Evolutionary conservation across 192 early-diverging fungal species (phyloP).

Genomic region (Coemansia sp.): DNA sequence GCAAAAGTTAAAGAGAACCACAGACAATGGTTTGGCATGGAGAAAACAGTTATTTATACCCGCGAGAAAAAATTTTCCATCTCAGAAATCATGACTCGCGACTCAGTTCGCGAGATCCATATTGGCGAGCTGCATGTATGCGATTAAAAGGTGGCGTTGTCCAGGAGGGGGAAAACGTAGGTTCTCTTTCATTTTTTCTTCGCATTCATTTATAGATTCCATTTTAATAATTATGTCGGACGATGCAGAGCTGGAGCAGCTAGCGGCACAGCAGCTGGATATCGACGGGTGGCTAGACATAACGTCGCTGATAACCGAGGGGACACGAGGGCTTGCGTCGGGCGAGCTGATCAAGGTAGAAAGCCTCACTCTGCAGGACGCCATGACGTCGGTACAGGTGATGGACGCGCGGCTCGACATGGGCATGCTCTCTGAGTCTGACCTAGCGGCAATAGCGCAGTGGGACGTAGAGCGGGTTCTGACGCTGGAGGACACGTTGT

Average conservation of each 20-base stretch:
- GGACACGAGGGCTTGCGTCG: constrained; percentile 6
- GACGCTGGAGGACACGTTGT: constrained; percentile 21
- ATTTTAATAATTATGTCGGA: background rate
- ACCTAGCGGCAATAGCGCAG: constrained; percentile 22
- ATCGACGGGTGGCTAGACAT: constrained; percentile 41
- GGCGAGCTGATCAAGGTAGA: constrained; percentile 31
- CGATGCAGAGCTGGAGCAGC: background rate
- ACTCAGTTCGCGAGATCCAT: background rate
- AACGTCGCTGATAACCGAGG: constrained; percentile 12
- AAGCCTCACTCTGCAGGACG: constrained; percentile 29
- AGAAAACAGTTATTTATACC: background rate
- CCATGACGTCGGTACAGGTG: constrained; percentile 40
- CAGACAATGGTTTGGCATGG: background rate
- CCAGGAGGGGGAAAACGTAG: background rate
- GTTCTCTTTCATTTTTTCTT: background rate
- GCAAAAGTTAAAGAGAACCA: constrained; percentile 18
- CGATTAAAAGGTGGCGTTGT: background rate
- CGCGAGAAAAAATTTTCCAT: background rate
- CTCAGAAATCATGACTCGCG: background rate
- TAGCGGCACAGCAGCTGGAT: constrained; percentile 2
- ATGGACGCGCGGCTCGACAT: constrained; percentile 53
- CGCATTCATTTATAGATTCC: background rate
- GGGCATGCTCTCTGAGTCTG: constrained; percentile 31
- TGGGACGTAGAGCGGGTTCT: constrained; percentile 32
- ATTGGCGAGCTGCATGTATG: background rate